Base-by-base conservation (phyloP, 345 rosid species). In the Boechera stricta region DNA sequence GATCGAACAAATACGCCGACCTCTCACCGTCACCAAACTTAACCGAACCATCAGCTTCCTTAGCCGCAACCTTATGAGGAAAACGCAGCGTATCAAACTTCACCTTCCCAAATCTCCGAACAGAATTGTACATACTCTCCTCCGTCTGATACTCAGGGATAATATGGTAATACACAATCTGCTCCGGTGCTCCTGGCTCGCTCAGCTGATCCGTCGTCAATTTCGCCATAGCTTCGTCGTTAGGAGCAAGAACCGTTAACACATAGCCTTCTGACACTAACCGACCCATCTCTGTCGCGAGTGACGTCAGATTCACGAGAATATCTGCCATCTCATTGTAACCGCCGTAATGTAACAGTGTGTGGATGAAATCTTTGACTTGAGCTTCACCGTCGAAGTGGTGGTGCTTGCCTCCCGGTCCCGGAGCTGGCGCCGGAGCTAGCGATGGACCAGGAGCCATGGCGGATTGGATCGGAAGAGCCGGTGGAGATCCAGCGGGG, bases 21-120 rank as follows among this genome's bases (percentile, higher is more conserved):
- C 80, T 84, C 31, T 88, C 98, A 12, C 90, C 87, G 13, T 81
- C 68, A 15, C 99, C 99, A 33, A 95, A 92, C 72, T 85, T 90
- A 41, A 95, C 99, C 26, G 99, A 90, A 60, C 99, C 99, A 73
- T 95, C 98, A 55, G 98, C 98, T 85, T 95, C 99, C 70, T 84
- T 86, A 2, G 96, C 93, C 29, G 77, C 69, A n/a, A 90, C 87
- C 71, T 90, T 90, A 35, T 88, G 93, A 15, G 96, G 93, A 81
- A 90, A 73, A 51, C 89, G 82, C 73, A 90, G 62, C 53, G 96
- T 88, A 28, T 90, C 93, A 21, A 84, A 90, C 15, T 79, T 64
- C 2, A 90, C 80, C 26, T 90, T 88, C 52, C 96, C 91, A 45
- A 90, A 87, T 67, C 96, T 78, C 75, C 96, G 31, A 10, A 85